phyloP scores from a whole-genome alignment of 306 rosid species.

The Gillenia trifoliata region DNA sequence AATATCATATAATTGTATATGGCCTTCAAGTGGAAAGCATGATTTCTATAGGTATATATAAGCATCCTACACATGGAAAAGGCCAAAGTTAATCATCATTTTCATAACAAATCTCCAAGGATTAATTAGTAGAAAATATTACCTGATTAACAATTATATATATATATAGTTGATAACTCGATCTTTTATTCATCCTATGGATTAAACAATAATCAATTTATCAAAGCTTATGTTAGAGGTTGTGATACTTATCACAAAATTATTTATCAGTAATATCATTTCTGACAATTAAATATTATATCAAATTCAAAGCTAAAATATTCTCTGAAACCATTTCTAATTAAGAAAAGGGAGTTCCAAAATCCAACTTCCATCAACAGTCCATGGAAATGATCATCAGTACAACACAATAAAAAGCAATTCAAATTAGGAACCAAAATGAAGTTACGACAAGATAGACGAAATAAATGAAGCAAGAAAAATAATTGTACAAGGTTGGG shows the following conservation, averaged over 20 bases:
- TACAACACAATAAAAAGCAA: neutral
- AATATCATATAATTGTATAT: neutral
- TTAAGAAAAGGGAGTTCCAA: neutral
- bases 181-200: neutral
- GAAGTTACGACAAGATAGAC: neutral
- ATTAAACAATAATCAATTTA: neutral
- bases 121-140: neutral
- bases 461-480: slow-evolving; percentile 3
- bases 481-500: slow-evolving; percentile 7
- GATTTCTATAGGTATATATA: neutral
- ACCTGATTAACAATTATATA: neutral
- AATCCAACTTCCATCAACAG: slow-evolving; percentile 1
- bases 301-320: neutral
- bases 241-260: neutral
- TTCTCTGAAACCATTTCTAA: neutral
- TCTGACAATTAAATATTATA: neutral
- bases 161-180: neutral
- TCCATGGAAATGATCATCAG: neutral
- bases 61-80: neutral
- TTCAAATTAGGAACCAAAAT: slow-evolving; percentile 3
- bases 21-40: neutral
- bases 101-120: neutral
- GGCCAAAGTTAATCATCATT: neutral
- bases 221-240: neutral
- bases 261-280: neutral